Percentiles rank a stretch among this genome's conserved stretches.
These are phyloP conservation scores for Protomyces gravidus DNA, from an alignment of 1,139 yeast genomes.

Conservation along the genomic window DNA sequence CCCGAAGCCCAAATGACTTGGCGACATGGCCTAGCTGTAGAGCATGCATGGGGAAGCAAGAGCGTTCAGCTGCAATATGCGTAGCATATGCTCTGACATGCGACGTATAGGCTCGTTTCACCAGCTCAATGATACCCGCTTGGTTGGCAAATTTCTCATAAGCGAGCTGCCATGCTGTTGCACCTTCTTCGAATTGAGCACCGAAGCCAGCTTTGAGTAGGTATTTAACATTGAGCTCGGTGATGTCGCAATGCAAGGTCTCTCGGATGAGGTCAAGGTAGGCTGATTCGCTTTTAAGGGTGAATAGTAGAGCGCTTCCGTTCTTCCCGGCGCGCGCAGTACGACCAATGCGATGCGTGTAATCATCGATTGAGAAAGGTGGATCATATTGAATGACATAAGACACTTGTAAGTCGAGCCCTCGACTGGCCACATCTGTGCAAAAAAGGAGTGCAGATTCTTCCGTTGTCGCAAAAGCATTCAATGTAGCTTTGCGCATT, in stretches of 20 bases:
- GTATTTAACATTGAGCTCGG: slow-evolving; percentile 42
- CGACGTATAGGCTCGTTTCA: slow-evolving; percentile 75
- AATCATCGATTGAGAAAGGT: slow-evolving; percentile 84
- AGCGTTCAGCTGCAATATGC: slow-evolving; percentile 74
- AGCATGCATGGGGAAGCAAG: slow-evolving; percentile 68
- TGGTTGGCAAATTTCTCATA: slow-evolving; percentile 74
- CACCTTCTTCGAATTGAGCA: slow-evolving; percentile 81
- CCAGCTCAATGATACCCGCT: slow-evolving; percentile 54
- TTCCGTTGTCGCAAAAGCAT: slow-evolving; percentile 52
- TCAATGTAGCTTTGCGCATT: slow-evolving; percentile 69
- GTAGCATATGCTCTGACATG: slow-evolving; percentile 97
- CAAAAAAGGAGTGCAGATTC: slow-evolving; percentile 61
- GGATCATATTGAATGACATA: slow-evolving; percentile 85
- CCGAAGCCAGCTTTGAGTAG: slow-evolving; percentile 48
- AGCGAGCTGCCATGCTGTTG: slow-evolving; percentile 92
- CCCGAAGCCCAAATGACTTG: slow-evolving; percentile 88
- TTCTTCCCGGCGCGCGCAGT: slow-evolving; percentile 84
- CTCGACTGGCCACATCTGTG: slow-evolving; percentile 92
- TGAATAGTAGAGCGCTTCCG: slow-evolving; percentile 73
- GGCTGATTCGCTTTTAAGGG: slow-evolving; percentile 87
- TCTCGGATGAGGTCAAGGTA: slow-evolving; percentile 46
- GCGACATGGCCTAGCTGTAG: slow-evolving; percentile 94
- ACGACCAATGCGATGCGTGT: slow-evolving; percentile 92
- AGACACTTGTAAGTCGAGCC: slow-evolving; percentile 75
- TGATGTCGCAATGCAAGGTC: slow-evolving; percentile 5